Evolutionary conservation across 257 asterid species (phyloP).

Genomic region (Capsicum pubescens): DNA sequence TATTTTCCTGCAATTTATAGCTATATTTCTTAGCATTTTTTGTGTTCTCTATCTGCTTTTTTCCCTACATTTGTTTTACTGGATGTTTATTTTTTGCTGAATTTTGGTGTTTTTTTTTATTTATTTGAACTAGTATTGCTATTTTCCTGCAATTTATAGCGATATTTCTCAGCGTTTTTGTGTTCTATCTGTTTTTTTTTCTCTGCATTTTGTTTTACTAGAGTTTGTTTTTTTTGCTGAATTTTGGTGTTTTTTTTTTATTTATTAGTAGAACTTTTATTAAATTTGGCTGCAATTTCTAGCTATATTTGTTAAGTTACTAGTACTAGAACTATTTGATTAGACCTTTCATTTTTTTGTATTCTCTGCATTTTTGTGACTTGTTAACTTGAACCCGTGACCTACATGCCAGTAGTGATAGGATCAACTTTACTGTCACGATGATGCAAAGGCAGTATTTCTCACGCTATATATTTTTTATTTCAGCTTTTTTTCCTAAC

Average conservation of each 20-base stretch:
- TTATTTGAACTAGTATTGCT: not conserved
- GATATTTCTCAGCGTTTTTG: too few relatives aligned
- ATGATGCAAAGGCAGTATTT: not conserved
- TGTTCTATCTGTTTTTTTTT: not conserved
- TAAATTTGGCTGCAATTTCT: not conserved
- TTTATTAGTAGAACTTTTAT: not conserved
- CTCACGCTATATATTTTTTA: not conserved
- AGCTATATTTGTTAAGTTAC: not conserved
- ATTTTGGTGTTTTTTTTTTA: constrained; percentile 5
- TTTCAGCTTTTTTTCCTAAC: not conserved
- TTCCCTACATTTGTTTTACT: not conserved
- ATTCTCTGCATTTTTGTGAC: not conserved
- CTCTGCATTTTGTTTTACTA: not conserved
- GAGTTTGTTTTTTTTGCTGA: not conserved
- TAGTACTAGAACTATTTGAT: not conserved
- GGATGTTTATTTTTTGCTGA: constrained; percentile 1
- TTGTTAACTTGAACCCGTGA: too few relatives aligned
- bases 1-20: too few relatives aligned
- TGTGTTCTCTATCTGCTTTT: too few relatives aligned
- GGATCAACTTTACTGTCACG: not conserved
- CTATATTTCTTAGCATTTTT: too few relatives aligned
- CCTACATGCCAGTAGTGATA: not conserved
- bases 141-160: not conserved
- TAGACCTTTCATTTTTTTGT: not conserved
- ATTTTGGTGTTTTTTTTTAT: not conserved